Evolutionary conservation across 2,329 filamentous ascomycete genomes (phyloP).

Genomic region (Trichoderma citrinoviride): DNA sequence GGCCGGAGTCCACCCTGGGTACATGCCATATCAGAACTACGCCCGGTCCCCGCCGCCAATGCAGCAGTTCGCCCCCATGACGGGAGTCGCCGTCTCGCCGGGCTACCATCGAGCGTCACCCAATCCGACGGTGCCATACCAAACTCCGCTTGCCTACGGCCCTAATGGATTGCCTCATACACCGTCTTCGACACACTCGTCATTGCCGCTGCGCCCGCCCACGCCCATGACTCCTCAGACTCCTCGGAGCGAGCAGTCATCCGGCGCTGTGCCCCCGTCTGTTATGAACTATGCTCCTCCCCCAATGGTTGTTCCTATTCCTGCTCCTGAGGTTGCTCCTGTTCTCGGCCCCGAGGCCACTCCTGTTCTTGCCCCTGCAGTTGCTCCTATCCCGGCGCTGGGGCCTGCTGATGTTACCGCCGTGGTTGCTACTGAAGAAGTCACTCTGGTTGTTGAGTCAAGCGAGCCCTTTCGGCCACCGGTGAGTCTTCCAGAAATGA

Average conservation of each 20-base stretch:
- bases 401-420: constrained; percentile 5
- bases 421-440: not conserved
- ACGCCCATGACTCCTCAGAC: constrained; percentile 49
- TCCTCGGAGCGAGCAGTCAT: constrained; percentile 28
- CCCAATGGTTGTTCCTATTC: constrained; percentile 24
- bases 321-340: constrained; percentile 18
- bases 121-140: constrained; percentile 56
- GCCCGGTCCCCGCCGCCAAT: constrained; percentile 51
- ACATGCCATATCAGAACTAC: constrained; percentile 51
- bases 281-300: too few species aligned
- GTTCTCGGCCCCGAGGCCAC: not conserved
- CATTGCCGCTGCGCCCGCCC: constrained; percentile 41
- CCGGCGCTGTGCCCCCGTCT: not conserved
- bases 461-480: constrained; percentile 46
- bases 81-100: constrained; percentile 45
- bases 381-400: constrained; percentile 25
- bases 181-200: constrained; percentile 53
- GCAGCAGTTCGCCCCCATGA: constrained; percentile 54
- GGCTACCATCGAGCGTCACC: constrained; percentile 53
- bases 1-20: constrained; percentile 44
- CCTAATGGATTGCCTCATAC: constrained; percentile 46
- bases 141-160: constrained; percentile 48
- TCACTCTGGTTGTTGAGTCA: constrained; percentile 21
- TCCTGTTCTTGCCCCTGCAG: not conserved
- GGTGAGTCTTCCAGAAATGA: constrained; percentile 41